phyloP scores from a whole-genome alignment of 1,139 yeast species.

The Hansenula sp. region DNA sequence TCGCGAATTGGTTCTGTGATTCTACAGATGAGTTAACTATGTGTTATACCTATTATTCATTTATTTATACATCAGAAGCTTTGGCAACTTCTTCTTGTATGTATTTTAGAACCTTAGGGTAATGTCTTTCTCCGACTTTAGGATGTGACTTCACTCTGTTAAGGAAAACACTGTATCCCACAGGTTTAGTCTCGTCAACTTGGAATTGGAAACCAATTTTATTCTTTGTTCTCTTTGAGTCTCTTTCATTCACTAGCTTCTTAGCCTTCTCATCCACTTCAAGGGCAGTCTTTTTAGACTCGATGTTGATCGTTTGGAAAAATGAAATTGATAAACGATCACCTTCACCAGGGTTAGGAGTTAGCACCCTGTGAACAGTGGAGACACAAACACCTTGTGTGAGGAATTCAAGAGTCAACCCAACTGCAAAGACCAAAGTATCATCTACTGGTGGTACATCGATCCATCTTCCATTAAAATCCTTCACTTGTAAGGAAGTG shows the following conservation, averaged over 20 bases:
- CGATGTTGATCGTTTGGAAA: slow-evolving; percentile 49
- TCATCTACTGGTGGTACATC: slow-evolving; percentile 40
- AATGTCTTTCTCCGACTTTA: slow-evolving; percentile 63
- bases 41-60: no score
- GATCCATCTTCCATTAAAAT: slow-evolving; percentile 61
- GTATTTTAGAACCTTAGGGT: slow-evolving; percentile 37
- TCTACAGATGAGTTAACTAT: no score
- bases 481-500: slow-evolving; percentile 57
- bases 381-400: slow-evolving; percentile 57
- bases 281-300: slow-evolving; percentile 36
- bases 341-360: slow-evolving; percentile 50
- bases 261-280: slow-evolving; percentile 34
- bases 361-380: slow-evolving; percentile 61
- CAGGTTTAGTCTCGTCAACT: slow-evolving; percentile 36
- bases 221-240: slow-evolving; percentile 30
- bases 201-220: slow-evolving; percentile 54
- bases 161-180: slow-evolving; percentile 58
- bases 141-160: slow-evolving; percentile 65
- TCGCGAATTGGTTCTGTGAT: background rate
- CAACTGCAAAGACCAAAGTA: slow-evolving; percentile 48
- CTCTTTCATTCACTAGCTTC: slow-evolving; percentile 33
- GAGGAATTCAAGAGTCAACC: slow-evolving; percentile 51
- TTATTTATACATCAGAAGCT: slow-evolving; percentile 6
- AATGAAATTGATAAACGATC: slow-evolving; percentile 51
- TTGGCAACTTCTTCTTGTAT: slow-evolving; percentile 18